phyloP scores from a whole-genome alignment of 495 filamentous ascomycete species.

The Endocarpon pusillum region DNA sequence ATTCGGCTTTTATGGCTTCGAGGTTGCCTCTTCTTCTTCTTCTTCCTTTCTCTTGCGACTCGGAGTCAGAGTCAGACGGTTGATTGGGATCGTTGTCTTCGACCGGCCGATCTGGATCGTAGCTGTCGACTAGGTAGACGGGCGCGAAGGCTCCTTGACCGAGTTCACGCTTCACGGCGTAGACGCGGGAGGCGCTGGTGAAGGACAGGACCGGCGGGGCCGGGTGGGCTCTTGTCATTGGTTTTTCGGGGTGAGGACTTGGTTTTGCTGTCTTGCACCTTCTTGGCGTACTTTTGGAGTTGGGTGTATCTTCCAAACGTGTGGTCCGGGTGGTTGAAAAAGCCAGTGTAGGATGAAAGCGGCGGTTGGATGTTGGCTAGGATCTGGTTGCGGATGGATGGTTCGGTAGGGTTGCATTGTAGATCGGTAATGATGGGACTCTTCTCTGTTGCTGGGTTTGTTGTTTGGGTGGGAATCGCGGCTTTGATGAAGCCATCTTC shows the following conservation, averaged over 20 bases:
- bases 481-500: too few relatives aligned
- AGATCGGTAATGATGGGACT: slow-evolving; percentile 61
- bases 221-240: slow-evolving; percentile 32
- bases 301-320: slow-evolving; percentile 46
- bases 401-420: slow-evolving; percentile 79
- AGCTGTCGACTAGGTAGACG: slow-evolving; percentile 75
- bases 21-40: slow-evolving; percentile 30
- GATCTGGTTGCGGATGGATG: slow-evolving; percentile 52
- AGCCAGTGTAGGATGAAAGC: slow-evolving; percentile 57
- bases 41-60: slow-evolving; percentile 15
- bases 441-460: slow-evolving; percentile 14
- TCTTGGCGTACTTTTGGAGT: slow-evolving; percentile 59
- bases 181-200: slow-evolving; percentile 35
- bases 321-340: slow-evolving; percentile 44
- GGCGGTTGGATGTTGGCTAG: slow-evolving; percentile 52
- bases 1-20: slow-evolving; percentile 86
- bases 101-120: slow-evolving; percentile 17
- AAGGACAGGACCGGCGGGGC: slow-evolving; percentile 52
- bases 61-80: slow-evolving; percentile 29
- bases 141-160: slow-evolving; percentile 88
- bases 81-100: slow-evolving; percentile 24
- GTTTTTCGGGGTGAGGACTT: slow-evolving; percentile 41
- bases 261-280: slow-evolving; percentile 36
- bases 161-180: slow-evolving; percentile 72
- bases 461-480: slow-evolving; percentile 11